Conservation (phyloP, 1,284 basidiomycete genomes). For the Phlebopus sp. region DNA sequence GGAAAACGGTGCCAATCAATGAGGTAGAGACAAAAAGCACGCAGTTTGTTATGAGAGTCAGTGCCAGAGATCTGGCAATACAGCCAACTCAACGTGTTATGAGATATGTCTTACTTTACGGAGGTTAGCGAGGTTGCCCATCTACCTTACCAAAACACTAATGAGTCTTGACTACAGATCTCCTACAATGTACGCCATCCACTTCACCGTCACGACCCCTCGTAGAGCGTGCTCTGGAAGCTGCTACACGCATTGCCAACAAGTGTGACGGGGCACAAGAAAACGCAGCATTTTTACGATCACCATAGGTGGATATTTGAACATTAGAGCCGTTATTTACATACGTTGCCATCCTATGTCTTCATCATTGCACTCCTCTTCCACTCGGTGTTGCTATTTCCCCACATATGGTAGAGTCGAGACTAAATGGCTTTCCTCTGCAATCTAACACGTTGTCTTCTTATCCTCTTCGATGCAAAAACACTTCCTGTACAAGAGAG, state of each 20-base stretch:
- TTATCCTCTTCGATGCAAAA: no score
- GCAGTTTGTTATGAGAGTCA: slow-evolving; percentile 24
- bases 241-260: slow-evolving; percentile 56
- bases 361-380: no score
- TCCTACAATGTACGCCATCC: slow-evolving; percentile 42
- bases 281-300: slow-evolving; percentile 50
- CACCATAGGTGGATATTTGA: background rate
- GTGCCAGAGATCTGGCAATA: slow-evolving; percentile 59
- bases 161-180: slow-evolving; percentile 32
- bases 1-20: background rate
- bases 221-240: slow-evolving; percentile 59
- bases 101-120: slow-evolving; percentile 66
- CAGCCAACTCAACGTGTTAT: slow-evolving; percentile 67
- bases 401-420: no score
- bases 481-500: no score
- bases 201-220: slow-evolving; percentile 43
- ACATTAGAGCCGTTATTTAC: no score
- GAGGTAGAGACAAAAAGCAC: slow-evolving; percentile 24
- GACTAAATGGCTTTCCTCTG: no score
- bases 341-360: no score
- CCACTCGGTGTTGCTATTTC: no score
- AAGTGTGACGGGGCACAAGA: slow-evolving; percentile 65
- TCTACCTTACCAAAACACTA: slow-evolving; percentile 1
- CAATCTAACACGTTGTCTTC: no score
- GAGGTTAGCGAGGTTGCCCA: slow-evolving; percentile 42